Evolutionary conservation across 2,329 filamentous ascomycete genomes (phyloP).

Genomic region (Helicocarpus griseus): DNA sequence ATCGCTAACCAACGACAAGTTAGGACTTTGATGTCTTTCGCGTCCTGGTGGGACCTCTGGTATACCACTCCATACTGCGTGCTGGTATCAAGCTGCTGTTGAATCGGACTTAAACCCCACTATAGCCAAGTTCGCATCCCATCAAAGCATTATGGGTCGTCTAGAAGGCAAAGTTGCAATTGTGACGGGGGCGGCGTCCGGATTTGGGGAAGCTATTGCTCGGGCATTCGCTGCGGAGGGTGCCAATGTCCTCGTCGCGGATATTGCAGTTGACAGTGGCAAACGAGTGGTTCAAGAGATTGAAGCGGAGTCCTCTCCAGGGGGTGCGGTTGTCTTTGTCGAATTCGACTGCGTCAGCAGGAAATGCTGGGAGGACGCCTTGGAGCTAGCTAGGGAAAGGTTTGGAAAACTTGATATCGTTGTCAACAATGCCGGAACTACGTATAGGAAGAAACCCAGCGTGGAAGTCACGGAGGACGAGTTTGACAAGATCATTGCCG

Average conservation of each 20-base stretch:
- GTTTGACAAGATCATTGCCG: conserved; percentile 33
- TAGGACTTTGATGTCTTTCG: too few relatives aligned
- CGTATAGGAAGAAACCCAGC: conserved; percentile 31
- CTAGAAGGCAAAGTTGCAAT: conserved; percentile 36
- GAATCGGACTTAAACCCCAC: too few relatives aligned
- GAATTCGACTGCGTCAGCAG: conserved; percentile 18
- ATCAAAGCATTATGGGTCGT: conserved; percentile 14
- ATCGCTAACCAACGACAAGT: too few relatives aligned
- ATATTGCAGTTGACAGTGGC: conserved; percentile 16
- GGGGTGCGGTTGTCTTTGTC: conserved; percentile 2
- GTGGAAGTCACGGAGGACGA: conserved; percentile 33
- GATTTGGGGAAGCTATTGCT: conserved; percentile 23
- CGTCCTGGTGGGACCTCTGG: too few relatives aligned
- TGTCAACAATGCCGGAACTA: conserved; percentile 39
- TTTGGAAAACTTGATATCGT: conserved; percentile 31
- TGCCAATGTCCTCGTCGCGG: conserved; percentile 19
- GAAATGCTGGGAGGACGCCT: conserved; percentile 17
- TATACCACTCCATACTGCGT: too few relatives aligned
- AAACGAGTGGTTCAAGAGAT: conserved; percentile 8
- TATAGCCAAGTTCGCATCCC: too few relatives aligned
- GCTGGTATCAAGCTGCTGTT: too few relatives aligned
- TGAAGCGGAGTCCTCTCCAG: conserved; percentile 4
- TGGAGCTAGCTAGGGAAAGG: conserved; percentile 14
- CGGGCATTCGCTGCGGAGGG: conserved; percentile 20
- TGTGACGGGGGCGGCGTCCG: conserved; percentile 24